Evolutionary conservation across 805 yeast genomes (phyloP).

Genomic region (Lachancea kluyveri): DNA sequence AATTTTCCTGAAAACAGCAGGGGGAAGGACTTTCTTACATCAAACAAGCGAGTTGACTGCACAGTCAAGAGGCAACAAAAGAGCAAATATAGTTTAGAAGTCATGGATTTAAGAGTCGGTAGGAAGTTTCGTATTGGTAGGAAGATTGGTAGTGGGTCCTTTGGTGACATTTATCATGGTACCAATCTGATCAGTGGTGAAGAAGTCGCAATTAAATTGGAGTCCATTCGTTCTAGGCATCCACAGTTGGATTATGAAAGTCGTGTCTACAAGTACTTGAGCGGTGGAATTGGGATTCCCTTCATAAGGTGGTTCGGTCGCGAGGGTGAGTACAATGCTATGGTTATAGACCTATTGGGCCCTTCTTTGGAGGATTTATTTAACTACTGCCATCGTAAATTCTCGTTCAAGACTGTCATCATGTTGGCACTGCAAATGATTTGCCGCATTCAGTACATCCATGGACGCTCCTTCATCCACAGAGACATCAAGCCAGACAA

Average conservation of each 20-base stretch:
- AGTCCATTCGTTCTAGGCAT: conserved; percentile 83
- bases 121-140: conserved; percentile 91
- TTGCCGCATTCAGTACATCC: conserved; percentile 91
- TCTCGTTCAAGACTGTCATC: conserved; percentile 87
- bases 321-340: conserved; percentile 92
- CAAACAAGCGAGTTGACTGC: too few species aligned
- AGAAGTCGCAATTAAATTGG: conserved; percentile 95
- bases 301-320: conserved; percentile 96
- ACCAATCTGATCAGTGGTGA: conserved; percentile 94
- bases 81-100: conserved; percentile 1
- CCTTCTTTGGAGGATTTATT: conserved; percentile 93
- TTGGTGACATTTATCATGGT: conserved; percentile 92
- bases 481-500: conserved; percentile 84
- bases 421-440: conserved; percentile 90
- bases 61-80: background rate
- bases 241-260: conserved; percentile 98
- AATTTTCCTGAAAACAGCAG: too few species aligned
- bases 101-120: conserved; percentile 79
- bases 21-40: too few species aligned
- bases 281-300: conserved; percentile 97
- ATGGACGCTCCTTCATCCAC: conserved; percentile 87
- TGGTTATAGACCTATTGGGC: conserved; percentile 93
- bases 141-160: conserved; percentile 94
- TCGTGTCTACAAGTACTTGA: conserved; percentile 84
- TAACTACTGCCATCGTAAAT: conserved; percentile 91